Base-by-base conservation (phyloP, 371 early-diverging fungal genomes). In the Conidiobolus incongruus region DNA sequence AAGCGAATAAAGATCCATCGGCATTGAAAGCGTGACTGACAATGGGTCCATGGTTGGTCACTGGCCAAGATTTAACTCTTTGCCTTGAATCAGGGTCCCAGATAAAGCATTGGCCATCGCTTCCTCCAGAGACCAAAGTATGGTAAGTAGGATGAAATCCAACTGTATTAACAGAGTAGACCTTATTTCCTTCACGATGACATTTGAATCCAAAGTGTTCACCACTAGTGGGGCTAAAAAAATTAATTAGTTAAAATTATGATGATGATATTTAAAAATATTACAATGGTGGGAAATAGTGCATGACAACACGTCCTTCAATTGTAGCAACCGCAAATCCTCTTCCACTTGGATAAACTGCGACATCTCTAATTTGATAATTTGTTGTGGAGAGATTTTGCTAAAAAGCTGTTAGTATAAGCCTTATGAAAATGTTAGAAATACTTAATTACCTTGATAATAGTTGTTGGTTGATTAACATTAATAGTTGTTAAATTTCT, bases 1-100 rank as follows among this genome's bases (percentile, higher is more conserved):
- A 96, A 11, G 93, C 93, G 54, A 91, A 89, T 40, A 90, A 81
- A 22, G 60, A 66, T 26, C 95, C 95, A 33, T 77, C 80, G 21
- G 72, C 63, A 53, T 81, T 90, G 56, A 94, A 93, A 0, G 82
- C 67, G 4, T 85, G 70, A 33, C 75, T 62, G 1, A 81, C 56
- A 38, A 97, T 78, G 10, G 84, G 80, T 2, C 12, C 32, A 33
- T 17, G 13, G 32, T 43, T 31, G 13, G 21, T 64, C 54, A 35
- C 67, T 66, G 34, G 52, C 42, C 51, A 77, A 70, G 7, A 64
- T 52, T 59, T 85, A 43, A 91, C 65, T 44, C 84, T 76, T 46
- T 77, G 78, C 61, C 79, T 80, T 16, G 83, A 77, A 52, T 84
- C 89, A 60, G 87, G 89, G 63, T 97, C 93, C 92, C 93, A 97